Evolutionary conservation across 1,139 yeast genomes (phyloP), one percentile per base, ranked within the genome.

Genomic region (Kodamaea fungicola): DNA sequence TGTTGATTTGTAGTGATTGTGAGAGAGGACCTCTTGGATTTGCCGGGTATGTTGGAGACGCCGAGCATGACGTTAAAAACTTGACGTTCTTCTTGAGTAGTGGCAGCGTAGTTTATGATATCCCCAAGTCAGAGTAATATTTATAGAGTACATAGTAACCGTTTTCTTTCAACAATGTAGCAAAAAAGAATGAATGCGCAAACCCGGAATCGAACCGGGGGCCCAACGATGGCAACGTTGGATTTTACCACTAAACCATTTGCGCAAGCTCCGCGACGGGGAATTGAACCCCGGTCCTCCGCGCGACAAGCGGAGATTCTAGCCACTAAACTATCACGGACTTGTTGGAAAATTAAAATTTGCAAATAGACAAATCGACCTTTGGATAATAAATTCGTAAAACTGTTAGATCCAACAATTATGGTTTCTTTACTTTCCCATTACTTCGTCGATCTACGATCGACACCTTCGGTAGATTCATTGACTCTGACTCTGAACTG

Each of bases 1-100:
- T 75, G 35, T 57, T 83, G 30, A 69, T 80, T 2, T 83, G 92
- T 52, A 78, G 88, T 7, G 88, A 80, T 45, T 83, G 92, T 61
- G 90, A 83, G 47, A 66, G 71, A 42, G 92, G 92, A 0, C 90
- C 90, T 0, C 50, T 83, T 12, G 92, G 92, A 12, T 80, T 73
- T 61, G 88, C 80, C 22, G 83, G 75, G 4, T 69, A 55, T 36
- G 42, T 45, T 5, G 57, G 56, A 10, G 54, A 51, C 1, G 59
- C 50, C 8, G 55, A 46, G 3, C 51, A 50, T 13, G 62, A 61
- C 35, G 70, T 65, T 12, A 60, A 64, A 41, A 60, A 67, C 39
- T 55, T 76, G 40, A 59, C 54, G 22, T 76, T 72, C 47, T 76
- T 64, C 39, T 50, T 77, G 35, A 62, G 71, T 41, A 55, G 70